Base-by-base conservation (phyloP, 805 yeast genomes). In the Blastobotrys americana region DNA sequence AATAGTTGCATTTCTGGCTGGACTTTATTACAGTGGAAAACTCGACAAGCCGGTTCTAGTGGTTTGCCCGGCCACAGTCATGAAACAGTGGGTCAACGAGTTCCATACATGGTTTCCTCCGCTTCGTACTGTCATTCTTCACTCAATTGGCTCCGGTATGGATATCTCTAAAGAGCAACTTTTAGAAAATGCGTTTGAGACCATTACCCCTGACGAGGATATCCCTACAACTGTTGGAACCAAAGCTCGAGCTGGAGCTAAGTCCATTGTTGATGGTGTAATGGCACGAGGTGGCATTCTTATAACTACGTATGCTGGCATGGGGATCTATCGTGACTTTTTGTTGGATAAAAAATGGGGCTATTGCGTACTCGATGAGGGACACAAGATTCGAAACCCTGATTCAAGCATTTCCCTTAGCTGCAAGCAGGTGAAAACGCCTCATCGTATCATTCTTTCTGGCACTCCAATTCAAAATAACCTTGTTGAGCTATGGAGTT, bases 51-150 rank as follows among this genome's bases (percentile, higher is more conserved):
- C 98, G 0, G 82, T 84, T 0, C 58, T 93, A 28, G 72, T 93
- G 35, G 96, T 93, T 0, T 94, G 96, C 53, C 98, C 98, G 0
- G 97, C 97, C 0, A 93, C 98, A 0, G 97, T 93, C 0, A 68
- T 93, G 72, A 83, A 79, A 48, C 98, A 93, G 58, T 93, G 98
- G 98, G 90, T 87, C n/a, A 82, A 82, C 50, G 98, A 93, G 63
- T 77, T 93, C 39, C 97, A 90, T 55, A 76, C 82, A 41, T 93
- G 98, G 98, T 93, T 97, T 97, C 97, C 97, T 2, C 87, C 97
- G 0, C 70, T 93, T 21, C 65, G 98, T 48, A 78, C 88, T 3
- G 78, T 85, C 3, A 86, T 93, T 40, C 65, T 93, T 25, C 98
- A 93, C 61, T 82, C 96, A 1, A 93, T 88, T 39, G 98, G 98